A percentile compares a stretch with the other conserved stretches of the same genome.
Evolutionary conservation across 2,329 filamentous ascomycete genomes (phyloP).

Genomic region (Arachnomyces sp.): DNA sequence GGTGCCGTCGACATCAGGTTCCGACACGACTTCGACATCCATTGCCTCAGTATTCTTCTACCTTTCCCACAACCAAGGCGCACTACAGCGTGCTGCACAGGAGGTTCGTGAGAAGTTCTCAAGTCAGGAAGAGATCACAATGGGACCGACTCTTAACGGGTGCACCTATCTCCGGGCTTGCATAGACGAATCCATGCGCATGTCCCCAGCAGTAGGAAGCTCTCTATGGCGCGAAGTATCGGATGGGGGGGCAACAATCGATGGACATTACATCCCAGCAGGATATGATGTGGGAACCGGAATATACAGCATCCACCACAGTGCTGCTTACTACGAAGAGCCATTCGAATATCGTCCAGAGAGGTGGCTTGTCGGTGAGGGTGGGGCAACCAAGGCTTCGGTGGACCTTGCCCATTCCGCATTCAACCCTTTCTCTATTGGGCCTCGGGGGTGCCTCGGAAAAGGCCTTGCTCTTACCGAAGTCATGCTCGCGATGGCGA

Average conservation of each 20-base stretch:
- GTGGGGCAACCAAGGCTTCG: too few species aligned
- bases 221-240: neutral
- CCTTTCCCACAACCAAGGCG: conserved; percentile 10
- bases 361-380: too few species aligned
- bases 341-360: too few species aligned
- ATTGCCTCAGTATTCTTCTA: conserved; percentile 15
- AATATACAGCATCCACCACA: conserved; percentile 1
- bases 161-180: neutral
- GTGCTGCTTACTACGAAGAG: neutral
- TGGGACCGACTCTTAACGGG: neutral
- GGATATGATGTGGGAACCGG: neutral
- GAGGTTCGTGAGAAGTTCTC: conserved; percentile 13
- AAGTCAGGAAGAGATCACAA: neutral
- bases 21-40: conserved; percentile 10
- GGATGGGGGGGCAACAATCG: neutral
- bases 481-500: conserved; percentile 17
- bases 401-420: conserved; percentile 5
- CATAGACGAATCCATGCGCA: neutral
- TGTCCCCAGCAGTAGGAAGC: neutral
- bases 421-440: conserved; percentile 20
- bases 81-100: conserved; percentile 4
- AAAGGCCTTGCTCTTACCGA: conserved; percentile 20
- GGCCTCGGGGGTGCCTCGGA: conserved; percentile 19
- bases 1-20: neutral
- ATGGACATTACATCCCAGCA: neutral